Percentiles rank a stretch among this genome's conserved stretches.
Conservation (phyloP, 176 grass and related monocot genomes). For the Zea luxurians region DNA sequence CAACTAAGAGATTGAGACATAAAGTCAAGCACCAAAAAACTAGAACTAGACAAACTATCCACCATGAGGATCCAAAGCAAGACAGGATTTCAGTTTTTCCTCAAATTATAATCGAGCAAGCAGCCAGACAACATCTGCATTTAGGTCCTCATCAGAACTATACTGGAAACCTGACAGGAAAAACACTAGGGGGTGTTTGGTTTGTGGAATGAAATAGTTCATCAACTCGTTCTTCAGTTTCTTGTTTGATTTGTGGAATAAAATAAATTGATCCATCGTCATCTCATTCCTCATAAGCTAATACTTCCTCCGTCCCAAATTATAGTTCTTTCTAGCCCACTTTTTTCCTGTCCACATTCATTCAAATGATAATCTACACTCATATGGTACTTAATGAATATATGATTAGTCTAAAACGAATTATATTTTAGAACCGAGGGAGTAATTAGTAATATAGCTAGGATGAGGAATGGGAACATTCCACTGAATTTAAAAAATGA, state of each 20-base stretch:
- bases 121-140: not conserved
- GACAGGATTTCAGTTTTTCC: not conserved
- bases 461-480: too few species aligned
- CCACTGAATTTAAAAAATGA: too few species aligned
- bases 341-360: too few species aligned
- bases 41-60: slow-evolving; percentile 8
- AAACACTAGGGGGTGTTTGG: not conserved
- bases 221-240: not conserved
- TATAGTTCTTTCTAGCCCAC: too few species aligned
- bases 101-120: not conserved
- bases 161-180: not conserved
- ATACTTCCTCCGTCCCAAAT: too few species aligned
- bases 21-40: not conserved
- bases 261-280: not conserved
- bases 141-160: not conserved
- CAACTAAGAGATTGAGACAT: not conserved
- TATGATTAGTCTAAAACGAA: too few species aligned
- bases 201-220: not conserved
- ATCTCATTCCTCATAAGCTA: too few species aligned
- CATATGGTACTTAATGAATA: too few species aligned
- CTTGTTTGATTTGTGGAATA: not conserved
- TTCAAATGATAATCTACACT: too few species aligned
- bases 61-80: not conserved
- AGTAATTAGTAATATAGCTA: too few species aligned
- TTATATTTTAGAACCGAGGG: too few species aligned